Conservation (phyloP, 495 filamentous ascomycete genomes). For the Umbilicaria muhlenbergii region DNA sequence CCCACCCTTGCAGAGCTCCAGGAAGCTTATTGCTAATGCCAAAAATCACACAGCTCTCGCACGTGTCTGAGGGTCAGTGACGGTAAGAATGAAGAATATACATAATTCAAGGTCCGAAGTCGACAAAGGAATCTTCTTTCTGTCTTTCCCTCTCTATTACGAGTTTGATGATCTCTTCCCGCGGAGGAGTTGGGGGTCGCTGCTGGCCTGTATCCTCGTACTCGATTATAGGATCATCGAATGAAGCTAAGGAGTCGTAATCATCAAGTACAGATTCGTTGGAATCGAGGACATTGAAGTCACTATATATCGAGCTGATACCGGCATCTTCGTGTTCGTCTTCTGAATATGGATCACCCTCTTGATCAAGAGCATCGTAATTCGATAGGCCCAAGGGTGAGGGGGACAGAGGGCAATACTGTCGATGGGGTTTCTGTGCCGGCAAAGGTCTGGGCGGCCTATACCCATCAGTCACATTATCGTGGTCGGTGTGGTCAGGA, state of each 20-base stretch:
- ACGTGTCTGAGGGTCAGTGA: neutral
- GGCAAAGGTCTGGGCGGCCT: conserved; percentile 4
- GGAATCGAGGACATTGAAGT: conserved; percentile 11
- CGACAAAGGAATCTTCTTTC: conserved; percentile 6
- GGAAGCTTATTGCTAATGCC: no score
- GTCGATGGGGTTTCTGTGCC: conserved; percentile 9
- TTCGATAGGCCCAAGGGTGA: conserved; percentile 28
- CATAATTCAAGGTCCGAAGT: no score
- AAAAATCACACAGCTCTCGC: neutral
- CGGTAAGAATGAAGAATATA: neutral
- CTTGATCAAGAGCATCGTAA: conserved; percentile 32
- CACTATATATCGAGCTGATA: conserved; percentile 9
- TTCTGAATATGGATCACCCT: conserved; percentile 19
- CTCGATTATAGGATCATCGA: conserved; percentile 2
- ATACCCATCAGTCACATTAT: conserved; percentile 6
- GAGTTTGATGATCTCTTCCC: conserved; percentile 8
- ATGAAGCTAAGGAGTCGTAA: conserved; percentile 8
- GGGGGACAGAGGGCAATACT: conserved; percentile 19
- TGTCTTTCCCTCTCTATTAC: conserved; percentile 8
- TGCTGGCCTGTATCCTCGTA: no score
- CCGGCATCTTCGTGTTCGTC: conserved; percentile 12
- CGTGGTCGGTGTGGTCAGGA: neutral
- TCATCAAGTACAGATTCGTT: conserved; percentile 7
- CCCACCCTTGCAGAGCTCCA: no score
- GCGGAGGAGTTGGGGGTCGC: neutral